Conservation (phyloP, 2,329 filamentous ascomycete genomes). For the Alternaria triticimaculans region DNA sequence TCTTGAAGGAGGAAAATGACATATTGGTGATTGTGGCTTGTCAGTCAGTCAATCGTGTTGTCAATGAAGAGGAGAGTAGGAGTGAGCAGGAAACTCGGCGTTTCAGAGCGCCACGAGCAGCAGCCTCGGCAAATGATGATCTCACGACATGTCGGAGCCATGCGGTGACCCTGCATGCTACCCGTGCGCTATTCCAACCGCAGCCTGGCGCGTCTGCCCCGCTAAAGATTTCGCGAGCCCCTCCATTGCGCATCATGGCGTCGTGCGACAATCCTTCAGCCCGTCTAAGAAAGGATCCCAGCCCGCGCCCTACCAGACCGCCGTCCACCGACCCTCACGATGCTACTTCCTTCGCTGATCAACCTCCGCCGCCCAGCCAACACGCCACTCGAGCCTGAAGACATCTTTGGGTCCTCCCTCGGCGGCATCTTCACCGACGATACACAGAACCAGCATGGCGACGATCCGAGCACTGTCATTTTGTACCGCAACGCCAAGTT, state of each 20-base stretch:
- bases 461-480: conserved; percentile 61
- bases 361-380: conserved; percentile 32
- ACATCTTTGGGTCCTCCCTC: conserved; percentile 65
- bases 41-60: not conserved
- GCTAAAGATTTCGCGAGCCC: not conserved
- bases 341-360: conserved; percentile 40
- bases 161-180: conserved; percentile 10
- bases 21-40: conserved; percentile 30
- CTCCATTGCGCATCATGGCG: conserved; percentile 1
- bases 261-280: not conserved
- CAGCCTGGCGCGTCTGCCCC: not conserved
- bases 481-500: conserved; percentile 59
- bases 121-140: conserved; percentile 27
- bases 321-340: not conserved
- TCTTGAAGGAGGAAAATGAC: conserved; percentile 61
- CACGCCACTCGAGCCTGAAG: conserved; percentile 58
- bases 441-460: conserved; percentile 70
- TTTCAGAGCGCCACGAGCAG: conserved; percentile 1
- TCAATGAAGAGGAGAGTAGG: not conserved
- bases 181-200: not conserved
- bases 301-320: not conserved
- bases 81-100: not conserved
- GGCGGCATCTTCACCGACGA: conserved; percentile 73
- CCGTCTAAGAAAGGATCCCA: not conserved
- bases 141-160: conserved; percentile 23